Evolutionary conservation across 2,329 filamentous ascomycete species (phyloP), one percentile per base, ranked within the genome.

Genomic region (Fusarium palustre): DNA sequence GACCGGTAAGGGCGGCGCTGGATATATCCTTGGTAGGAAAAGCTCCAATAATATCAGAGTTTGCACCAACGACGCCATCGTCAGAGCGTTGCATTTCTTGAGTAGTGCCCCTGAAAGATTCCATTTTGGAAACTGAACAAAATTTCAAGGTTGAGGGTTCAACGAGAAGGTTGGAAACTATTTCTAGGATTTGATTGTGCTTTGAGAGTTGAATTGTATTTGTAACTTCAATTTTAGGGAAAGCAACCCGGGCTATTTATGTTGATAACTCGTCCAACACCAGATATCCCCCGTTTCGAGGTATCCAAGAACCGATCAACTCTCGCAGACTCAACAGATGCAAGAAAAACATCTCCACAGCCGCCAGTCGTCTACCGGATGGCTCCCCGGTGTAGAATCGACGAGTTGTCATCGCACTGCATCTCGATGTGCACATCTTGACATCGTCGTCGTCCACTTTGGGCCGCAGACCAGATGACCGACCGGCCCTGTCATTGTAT

Each of bases 1-100:
- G 71, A 24, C 73, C 74, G 12, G 62, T 36, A 31, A 75, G 48
- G 18, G 59, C 49, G 20, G 58, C 53, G 9, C 48, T 41, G 28
- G 55, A 39, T n/a, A 50, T 55, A 20, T 30, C 33, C 45, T 71
- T 71, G 30, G 45, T 24, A 42, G 52, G 45, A 18, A 48, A 30
- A 24, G 36, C 59, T 45, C 39, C 30, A 31, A 47, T 25, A 18
- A 48, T 39, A 45, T 69, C 68, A 69, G 55, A 65, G 55, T 63
- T 69, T 49, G 49, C 33, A 38, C 50, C 68, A 33, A 42, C n/a
- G 22, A 49, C 39, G 47, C 20, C 43, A 55, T 64, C 42, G 25
- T 57, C 64, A 46, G 59, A 39, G 41, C 25, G 41, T 31, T 61
- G 53, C 18, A 52, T 36, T 54, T 56, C 61, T 36, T 62, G 60